Percentiles rank a stretch among this genome's conserved stretches.
Evolutionary conservation across 768 basidiomycete genomes (phyloP).

Genomic region (Suillus plorans): DNA sequence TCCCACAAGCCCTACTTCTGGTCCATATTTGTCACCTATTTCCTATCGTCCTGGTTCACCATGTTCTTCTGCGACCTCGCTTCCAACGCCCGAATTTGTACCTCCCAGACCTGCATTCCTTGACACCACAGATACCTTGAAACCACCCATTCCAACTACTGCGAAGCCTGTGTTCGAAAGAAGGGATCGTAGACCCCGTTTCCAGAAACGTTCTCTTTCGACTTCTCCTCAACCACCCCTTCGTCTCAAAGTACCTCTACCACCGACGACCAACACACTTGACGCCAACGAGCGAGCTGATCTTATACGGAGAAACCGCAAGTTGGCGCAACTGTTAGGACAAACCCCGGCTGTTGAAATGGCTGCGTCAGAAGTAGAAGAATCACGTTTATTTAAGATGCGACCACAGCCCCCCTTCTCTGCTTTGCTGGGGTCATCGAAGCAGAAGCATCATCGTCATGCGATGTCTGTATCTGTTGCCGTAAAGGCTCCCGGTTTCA

Average conservation of each 20-base stretch:
- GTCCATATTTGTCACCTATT: conserved; percentile 9
- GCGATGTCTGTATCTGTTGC: conserved; percentile 31
- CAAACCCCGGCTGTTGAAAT: conserved; percentile 54
- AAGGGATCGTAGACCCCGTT: conserved; percentile 25
- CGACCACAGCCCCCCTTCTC: conserved; percentile 24
- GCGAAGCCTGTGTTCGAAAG: conserved; percentile 46
- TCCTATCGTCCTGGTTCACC: conserved; percentile 19
- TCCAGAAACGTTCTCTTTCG: conserved; percentile 28
- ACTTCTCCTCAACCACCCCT: conserved; percentile 25
- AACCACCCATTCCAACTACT: conserved; percentile 45
- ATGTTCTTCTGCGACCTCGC: conserved; percentile 29
- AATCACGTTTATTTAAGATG: conserved; percentile 22
- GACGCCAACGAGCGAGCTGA: conserved; percentile 66
- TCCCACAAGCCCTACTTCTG: conserved; percentile 25
- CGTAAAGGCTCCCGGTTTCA: conserved; percentile 17
- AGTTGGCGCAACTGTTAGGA: conserved; percentile 81
- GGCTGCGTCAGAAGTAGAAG: conserved; percentile 23
- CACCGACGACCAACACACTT: conserved; percentile 70
- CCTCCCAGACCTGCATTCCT: conserved; percentile 16
- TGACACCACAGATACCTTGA: conserved; percentile 15
- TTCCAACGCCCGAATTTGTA: conserved; percentile 30
- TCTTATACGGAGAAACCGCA: conserved; percentile 69
- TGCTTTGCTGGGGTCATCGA: conserved; percentile 24
- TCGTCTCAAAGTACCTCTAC: conserved; percentile 31
- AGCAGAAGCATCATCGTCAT: conserved; percentile 30